Conservation (phyloP, 1,284 basidiomycete species). For the Macrocystidia cucumis region DNA sequence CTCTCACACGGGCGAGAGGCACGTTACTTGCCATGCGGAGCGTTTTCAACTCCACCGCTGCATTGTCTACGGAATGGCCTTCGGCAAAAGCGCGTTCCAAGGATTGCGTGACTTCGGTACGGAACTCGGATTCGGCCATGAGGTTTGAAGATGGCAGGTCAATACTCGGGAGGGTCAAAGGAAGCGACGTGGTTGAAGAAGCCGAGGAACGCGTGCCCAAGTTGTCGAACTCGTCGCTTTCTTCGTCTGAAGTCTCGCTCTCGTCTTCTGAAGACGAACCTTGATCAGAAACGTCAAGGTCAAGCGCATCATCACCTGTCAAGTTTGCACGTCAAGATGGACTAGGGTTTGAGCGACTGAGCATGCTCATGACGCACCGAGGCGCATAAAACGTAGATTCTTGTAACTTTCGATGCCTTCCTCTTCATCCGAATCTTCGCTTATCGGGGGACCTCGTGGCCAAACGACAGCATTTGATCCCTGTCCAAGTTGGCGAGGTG, state of each 20-base stretch:
- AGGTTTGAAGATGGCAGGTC: slow-evolving; percentile 16
- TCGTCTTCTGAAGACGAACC: slow-evolving; percentile 39
- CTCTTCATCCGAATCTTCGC: slow-evolving; percentile 53
- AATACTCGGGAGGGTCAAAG: slow-evolving; percentile 22
- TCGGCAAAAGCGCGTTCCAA: slow-evolving; percentile 89
- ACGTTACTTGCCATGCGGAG: slow-evolving; percentile 93
- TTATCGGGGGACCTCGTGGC: slow-evolving; percentile 41
- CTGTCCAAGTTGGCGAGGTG: slow-evolving; percentile 41
- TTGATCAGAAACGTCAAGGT: slow-evolving; percentile 50
- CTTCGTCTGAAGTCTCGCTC: slow-evolving; percentile 21
- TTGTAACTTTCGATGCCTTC: slow-evolving; percentile 49
- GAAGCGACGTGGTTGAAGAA: slow-evolving; percentile 32
- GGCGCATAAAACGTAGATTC: slow-evolving; percentile 64
- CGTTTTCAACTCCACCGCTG: slow-evolving; percentile 89
- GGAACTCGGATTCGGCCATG: slow-evolving; percentile 67
- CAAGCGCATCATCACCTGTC: slow-evolving; percentile 53
- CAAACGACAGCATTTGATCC: slow-evolving; percentile 67
- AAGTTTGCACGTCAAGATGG: slow-evolving; percentile 3
- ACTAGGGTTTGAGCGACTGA: slow-evolving; percentile 2
- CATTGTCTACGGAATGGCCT: slow-evolving; percentile 86
- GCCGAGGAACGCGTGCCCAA: slow-evolving; percentile 21
- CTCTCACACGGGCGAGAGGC: slow-evolving; percentile 67
- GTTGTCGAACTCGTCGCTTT: slow-evolving; percentile 24
- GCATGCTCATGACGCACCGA: slow-evolving; percentile 37
- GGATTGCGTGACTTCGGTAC: slow-evolving; percentile 69